phyloP scores from a whole-genome alignment of 495 filamentous ascomycete genomes.

The Penicillium bialowiezense region DNA sequence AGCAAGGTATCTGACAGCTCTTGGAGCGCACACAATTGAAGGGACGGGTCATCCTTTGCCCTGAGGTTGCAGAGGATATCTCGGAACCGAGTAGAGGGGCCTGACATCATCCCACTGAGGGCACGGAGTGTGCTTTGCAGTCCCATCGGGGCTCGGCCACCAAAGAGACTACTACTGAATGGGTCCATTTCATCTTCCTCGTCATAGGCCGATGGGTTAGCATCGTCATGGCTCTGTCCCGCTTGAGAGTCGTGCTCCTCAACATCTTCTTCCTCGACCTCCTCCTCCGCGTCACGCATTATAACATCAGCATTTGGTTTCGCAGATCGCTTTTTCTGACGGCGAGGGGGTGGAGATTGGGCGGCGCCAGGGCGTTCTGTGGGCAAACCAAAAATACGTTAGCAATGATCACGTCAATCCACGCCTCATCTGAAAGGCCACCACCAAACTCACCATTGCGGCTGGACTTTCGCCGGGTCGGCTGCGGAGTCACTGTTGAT shows the following conservation, averaged over 20 bases:
- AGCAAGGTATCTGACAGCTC: conserved; percentile 91
- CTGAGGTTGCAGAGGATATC: conserved; percentile 81
- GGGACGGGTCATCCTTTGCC: conserved; percentile 81
- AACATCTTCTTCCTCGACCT: conserved; percentile 34
- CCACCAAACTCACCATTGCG: conserved; percentile 47
- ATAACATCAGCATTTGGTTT: conserved; percentile 51
- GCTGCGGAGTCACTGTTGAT: conserved; percentile 44
- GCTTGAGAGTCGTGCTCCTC: conserved; percentile 41
- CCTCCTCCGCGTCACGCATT: conserved; percentile 51
- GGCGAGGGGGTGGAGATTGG: conserved; percentile 34
- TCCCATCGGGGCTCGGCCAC: conserved; percentile 59
- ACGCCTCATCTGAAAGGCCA: too few relatives aligned
- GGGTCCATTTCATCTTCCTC: conserved; percentile 73
- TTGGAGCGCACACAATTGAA: conserved; percentile 88
- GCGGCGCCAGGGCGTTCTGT: conserved; percentile 33
- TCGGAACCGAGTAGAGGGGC: conserved; percentile 73
- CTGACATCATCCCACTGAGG: conserved; percentile 86
- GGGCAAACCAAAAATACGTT: neutral
- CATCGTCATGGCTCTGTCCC: conserved; percentile 61
- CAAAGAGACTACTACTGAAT: conserved; percentile 70
- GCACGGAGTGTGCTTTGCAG: conserved; percentile 83
- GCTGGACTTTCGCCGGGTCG: conserved; percentile 65
- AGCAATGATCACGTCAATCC: neutral
- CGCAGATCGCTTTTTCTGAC: conserved; percentile 55
- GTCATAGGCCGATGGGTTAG: conserved; percentile 49